These are phyloP conservation scores for Brettanomyces naardenensis DNA, from an alignment of 805 yeast species.

Conservation along the genomic window DNA sequence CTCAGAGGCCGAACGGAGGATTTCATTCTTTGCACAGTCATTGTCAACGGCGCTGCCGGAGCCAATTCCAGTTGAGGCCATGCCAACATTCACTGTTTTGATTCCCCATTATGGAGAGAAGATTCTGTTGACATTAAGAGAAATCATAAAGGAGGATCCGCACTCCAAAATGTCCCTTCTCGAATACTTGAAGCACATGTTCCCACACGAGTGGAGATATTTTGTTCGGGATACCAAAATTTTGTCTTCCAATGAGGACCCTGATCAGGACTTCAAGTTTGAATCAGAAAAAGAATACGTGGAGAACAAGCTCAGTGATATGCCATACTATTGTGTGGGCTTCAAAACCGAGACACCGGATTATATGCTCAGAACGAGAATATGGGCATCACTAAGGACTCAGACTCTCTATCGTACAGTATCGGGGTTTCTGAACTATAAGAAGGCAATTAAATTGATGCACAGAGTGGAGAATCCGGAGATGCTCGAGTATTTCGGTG, in stretches of 20 bases:
- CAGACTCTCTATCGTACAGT: constrained; percentile 81
- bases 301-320: constrained; percentile 43
- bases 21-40: constrained; percentile 47
- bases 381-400: constrained; percentile 81
- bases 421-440: constrained; percentile 77
- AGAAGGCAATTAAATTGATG: constrained; percentile 61
- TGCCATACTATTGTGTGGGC: constrained; percentile 68
- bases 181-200: constrained; percentile 68
- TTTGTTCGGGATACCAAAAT: constrained; percentile 73
- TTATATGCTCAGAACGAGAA: constrained; percentile 60
- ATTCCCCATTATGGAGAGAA: constrained; percentile 48
- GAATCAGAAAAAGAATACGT: constrained; percentile 27
- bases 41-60: constrained; percentile 40
- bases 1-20: constrained; percentile 44
- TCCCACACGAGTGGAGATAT: constrained; percentile 71
- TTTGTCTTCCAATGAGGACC: constrained; percentile 50
- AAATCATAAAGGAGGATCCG: constrained; percentile 37
- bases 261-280: constrained; percentile 5
- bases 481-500: constrained; percentile 34
- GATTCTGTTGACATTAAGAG: constrained; percentile 35
- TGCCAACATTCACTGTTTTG: constrained; percentile 44
- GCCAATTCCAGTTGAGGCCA: constrained; percentile 37
- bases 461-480: constrained; percentile 60
- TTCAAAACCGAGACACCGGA: constrained; percentile 60
- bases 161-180: constrained; percentile 49